phyloP scores from a whole-genome alignment of 1,139 yeast species.

The Hemisphaericaspora xylofermentans region DNA sequence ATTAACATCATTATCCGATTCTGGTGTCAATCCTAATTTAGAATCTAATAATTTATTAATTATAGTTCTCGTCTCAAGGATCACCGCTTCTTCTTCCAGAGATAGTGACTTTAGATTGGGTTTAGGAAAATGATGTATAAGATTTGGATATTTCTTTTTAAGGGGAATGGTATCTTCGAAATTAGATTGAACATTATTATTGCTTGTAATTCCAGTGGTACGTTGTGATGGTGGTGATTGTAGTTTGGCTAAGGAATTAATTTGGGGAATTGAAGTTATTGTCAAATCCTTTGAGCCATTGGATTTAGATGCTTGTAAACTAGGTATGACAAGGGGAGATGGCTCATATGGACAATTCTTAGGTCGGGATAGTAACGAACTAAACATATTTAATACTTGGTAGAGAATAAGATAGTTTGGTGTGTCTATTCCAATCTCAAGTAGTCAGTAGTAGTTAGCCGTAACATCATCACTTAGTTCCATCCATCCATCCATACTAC shows the following conservation, averaged over 20 bases:
- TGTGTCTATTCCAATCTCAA: too few relatives aligned
- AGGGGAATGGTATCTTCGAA: conserved; percentile 44
- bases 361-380: conserved; percentile 34
- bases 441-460: neutral
- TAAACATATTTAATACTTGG: conserved; percentile 24
- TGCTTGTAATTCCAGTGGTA: neutral
- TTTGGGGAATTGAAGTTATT: conserved; percentile 3
- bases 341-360: conserved; percentile 21
- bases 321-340: conserved; percentile 8
- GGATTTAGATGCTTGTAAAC: conserved; percentile 5
- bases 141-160: conserved; percentile 37
- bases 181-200: conserved; percentile 21
- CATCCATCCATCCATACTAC: neutral
- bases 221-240: neutral
- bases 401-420: too few relatives aligned
- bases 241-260: neutral
- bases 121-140: conserved; percentile 42
- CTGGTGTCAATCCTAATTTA: conserved; percentile 17
- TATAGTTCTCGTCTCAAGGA: conserved; percentile 30
- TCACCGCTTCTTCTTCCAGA: conserved; percentile 23
- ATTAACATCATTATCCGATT: conserved; percentile 15
- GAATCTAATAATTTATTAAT: conserved; percentile 24
- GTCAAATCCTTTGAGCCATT: neutral
- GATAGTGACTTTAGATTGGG: conserved; percentile 26
- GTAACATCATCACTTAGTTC: neutral